Conservation (phyloP, 148 eudicot species). For the Dysphania ambrosioides region DNA sequence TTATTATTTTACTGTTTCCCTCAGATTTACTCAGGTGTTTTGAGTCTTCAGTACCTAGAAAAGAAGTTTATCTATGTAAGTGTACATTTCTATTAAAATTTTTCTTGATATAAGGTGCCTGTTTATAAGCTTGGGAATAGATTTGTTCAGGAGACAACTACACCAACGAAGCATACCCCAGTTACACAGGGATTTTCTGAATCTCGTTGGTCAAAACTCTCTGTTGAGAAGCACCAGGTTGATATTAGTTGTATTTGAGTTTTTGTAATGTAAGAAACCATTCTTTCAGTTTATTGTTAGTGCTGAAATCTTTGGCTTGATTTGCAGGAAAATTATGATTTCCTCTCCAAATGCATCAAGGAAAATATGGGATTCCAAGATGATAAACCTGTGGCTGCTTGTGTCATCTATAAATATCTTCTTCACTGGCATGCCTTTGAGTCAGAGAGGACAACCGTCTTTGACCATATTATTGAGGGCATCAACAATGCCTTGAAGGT, state of each 20-base stretch:
- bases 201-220: constrained; percentile 63
- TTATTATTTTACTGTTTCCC: constrained; percentile 14
- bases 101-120: background rate
- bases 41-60: constrained; percentile 54
- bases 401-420: constrained; percentile 89
- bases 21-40: constrained; percentile 65
- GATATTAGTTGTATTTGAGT: background rate
- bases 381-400: constrained; percentile 91
- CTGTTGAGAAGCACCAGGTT: constrained; percentile 83
- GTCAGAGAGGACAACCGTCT: constrained; percentile 91
- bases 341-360: constrained; percentile 79
- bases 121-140: background rate
- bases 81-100: constrained; percentile 13
- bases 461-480: constrained; percentile 82
- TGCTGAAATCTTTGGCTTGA: constrained; percentile 20
- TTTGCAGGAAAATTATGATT: constrained; percentile 73
- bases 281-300: background rate
- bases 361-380: constrained; percentile 90
- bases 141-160: constrained; percentile 74
- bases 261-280: no score
- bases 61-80: constrained; percentile 72
- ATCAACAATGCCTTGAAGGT: constrained; percentile 84
- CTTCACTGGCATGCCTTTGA: constrained; percentile 95
- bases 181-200: constrained; percentile 68
- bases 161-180: constrained; percentile 63